These are phyloP conservation scores for Toxicodendron radicans DNA, from an alignment of 345 rosid species.

Conservation along the genomic window DNA sequence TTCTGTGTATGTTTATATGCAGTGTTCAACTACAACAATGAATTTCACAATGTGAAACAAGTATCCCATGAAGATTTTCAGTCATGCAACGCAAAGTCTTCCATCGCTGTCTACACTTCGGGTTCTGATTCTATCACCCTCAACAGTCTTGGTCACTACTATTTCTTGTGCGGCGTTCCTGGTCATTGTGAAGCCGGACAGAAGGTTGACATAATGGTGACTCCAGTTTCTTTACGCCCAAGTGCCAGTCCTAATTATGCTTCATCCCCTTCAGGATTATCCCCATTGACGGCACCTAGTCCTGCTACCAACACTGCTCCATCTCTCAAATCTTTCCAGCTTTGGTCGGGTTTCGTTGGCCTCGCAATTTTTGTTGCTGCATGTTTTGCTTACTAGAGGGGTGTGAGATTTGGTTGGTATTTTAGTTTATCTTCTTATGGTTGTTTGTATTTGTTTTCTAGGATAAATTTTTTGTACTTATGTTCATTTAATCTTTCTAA, in stretches of 20 bases:
- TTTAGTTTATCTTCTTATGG: too few species aligned
- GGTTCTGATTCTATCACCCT: constrained; percentile 12
- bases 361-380: too few species aligned
- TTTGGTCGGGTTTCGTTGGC: too few species aligned
- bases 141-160: background rate
- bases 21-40: background rate
- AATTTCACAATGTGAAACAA: background rate
- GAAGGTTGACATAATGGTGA: constrained; percentile 8
- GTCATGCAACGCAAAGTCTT: background rate
- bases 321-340: too few species aligned
- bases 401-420: too few species aligned
- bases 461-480: too few species aligned
- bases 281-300: background rate
- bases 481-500: too few species aligned
- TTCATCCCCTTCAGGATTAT: background rate
- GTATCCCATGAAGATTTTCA: background rate
- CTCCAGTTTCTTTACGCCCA: background rate
- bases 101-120: background rate
- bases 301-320: too few species aligned
- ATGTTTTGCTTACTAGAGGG: too few species aligned
- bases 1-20: background rate
- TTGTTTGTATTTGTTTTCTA: too few species aligned
- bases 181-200: constrained; percentile 15
- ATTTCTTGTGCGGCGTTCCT: background rate
- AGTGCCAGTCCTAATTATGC: background rate